Conservation (phyloP, 2,329 filamentous ascomycete genomes). For the Aotearoamyces nothofagi region DNA sequence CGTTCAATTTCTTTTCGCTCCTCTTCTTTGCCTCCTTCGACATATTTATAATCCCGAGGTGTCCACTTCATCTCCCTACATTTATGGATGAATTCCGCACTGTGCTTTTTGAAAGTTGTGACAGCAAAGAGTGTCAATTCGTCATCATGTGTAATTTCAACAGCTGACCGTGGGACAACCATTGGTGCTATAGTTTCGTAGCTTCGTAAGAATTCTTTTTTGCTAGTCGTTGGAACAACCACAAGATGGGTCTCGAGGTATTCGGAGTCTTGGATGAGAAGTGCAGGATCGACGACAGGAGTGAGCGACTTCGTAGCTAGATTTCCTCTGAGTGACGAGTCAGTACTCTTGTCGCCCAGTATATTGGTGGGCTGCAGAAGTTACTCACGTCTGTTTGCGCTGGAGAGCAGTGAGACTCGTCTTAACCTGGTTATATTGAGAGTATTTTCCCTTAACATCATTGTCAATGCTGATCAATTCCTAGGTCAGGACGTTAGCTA, state of each 20-base stretch:
- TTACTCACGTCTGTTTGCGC: slow-evolving; percentile 67
- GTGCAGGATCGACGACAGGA: slow-evolving; percentile 67
- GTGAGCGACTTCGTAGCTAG: slow-evolving; percentile 86
- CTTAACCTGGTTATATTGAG: slow-evolving; percentile 86
- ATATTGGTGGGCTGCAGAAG: no score
- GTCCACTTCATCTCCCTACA: slow-evolving; percentile 89
- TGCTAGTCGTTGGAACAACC: slow-evolving; percentile 63
- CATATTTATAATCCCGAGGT: slow-evolving; percentile 85
- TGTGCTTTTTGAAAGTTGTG: slow-evolving; percentile 86
- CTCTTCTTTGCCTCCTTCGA: slow-evolving; percentile 77
- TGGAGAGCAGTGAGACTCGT: slow-evolving; percentile 68
- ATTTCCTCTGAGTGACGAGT: slow-evolving; percentile 50
- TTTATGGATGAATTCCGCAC: slow-evolving; percentile 78
- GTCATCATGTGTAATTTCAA: slow-evolving; percentile 68
- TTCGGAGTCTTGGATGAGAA: slow-evolving; percentile 80
- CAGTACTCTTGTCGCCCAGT: no score
- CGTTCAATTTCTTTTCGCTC: slow-evolving; percentile 78
- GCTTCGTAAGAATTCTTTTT: slow-evolving; percentile 76
- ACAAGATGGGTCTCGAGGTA: slow-evolving; percentile 94
- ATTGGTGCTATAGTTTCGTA: slow-evolving; percentile 84
- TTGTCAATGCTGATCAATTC: slow-evolving; percentile 87
- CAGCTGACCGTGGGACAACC: slow-evolving; percentile 82
- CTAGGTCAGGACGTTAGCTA: no score
- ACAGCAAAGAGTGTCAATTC: slow-evolving; percentile 84
- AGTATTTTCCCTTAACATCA: slow-evolving; percentile 88